Evolutionary conservation across 2,329 filamentous ascomycete species (phyloP), one percentile per base, ranked within the genome.

Genomic region (Periconia sp.): DNA sequence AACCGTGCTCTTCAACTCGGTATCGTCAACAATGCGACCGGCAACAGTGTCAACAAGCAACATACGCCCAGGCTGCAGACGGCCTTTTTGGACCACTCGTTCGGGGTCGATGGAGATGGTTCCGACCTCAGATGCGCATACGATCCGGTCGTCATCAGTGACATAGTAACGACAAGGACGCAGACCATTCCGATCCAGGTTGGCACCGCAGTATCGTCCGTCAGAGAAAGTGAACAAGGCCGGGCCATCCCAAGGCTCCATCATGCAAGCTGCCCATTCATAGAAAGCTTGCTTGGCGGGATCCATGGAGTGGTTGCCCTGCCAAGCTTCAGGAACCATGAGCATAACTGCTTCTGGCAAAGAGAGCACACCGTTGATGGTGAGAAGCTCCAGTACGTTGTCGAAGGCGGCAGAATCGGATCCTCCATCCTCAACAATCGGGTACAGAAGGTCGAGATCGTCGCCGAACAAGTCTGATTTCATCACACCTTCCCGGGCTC

Each of bases 241-340:
- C 33, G 93, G 93, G 17, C 93, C 93, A 76, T 97, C 93, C 93
- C 93, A 97, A 15, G 93, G 92, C 80, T 97, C 93, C 93, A 97
- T 97, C 81, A 96, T 90, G 76, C 93, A 97, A 62, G 92, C 92
- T 68, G 93, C 93, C 92, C 93, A 97, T 75, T 97, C 92, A 77
- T 97, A 97, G 78, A 97, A 97, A 48, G 93, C 93, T 54, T 92
- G 90, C 79, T 97, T 97, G 69, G 91, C 90, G 52, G 92, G 91
- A 67, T 97, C 92, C 89, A 97, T 96, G 55, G 86, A 81, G 37
- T 86, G 81, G 75, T 97, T 97, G 57, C 92, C 93, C 77, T 97
- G 92, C 93, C 93, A 97, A 56, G 93, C 93, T 77, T 97, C 93
- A 19, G 93, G 93, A 47, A 97, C 91, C 92, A 97, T 96, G 66